A percentile compares a stretch with the other conserved stretches of the same genome.
Evolutionary conservation across 1,139 yeast genomes (phyloP).

Genomic region (Saccharomyces hybrid): DNA sequence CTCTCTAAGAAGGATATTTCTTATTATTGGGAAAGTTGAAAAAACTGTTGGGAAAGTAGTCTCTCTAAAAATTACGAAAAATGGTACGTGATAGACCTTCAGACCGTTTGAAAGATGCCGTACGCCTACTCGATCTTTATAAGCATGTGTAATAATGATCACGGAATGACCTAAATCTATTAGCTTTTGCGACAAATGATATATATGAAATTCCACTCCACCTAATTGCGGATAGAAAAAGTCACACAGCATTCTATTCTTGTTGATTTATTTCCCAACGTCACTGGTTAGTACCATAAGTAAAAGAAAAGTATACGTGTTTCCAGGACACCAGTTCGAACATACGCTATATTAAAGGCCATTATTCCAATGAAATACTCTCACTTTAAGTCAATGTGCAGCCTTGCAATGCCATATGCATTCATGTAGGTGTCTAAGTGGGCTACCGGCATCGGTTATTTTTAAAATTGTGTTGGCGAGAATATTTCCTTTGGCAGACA

Average conservation of each 20-base stretch:
- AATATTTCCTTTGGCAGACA: neutral
- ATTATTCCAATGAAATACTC: neutral
- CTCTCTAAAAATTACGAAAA: conserved; percentile 68
- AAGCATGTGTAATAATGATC: conserved; percentile 82
- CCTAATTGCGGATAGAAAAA: conserved; percentile 98
- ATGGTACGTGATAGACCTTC: conserved; percentile 87
- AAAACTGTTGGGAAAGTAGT: conserved; percentile 85
- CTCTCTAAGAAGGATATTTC: conserved; percentile 83
- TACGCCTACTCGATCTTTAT: conserved; percentile 74
- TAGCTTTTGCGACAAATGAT: conserved; percentile 70
- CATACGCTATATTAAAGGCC: neutral
- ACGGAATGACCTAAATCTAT: conserved; percentile 86
- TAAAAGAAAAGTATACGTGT: neutral
- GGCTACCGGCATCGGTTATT: neutral
- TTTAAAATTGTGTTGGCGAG: neutral
- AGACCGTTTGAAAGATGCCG: conserved; percentile 81
- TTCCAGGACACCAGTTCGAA: neutral
- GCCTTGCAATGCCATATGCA: neutral
- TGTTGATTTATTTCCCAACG: neutral
- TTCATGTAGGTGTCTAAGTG: neutral
- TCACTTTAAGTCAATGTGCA: neutral
- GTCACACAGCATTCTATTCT: conserved; percentile 77
- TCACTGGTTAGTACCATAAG: neutral
- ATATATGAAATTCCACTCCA: conserved; percentile 92
- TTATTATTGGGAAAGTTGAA: conserved; percentile 72